Base-by-base conservation (phyloP, 495 filamentous ascomycete species). In the Elaphomyces granulatus region DNA sequence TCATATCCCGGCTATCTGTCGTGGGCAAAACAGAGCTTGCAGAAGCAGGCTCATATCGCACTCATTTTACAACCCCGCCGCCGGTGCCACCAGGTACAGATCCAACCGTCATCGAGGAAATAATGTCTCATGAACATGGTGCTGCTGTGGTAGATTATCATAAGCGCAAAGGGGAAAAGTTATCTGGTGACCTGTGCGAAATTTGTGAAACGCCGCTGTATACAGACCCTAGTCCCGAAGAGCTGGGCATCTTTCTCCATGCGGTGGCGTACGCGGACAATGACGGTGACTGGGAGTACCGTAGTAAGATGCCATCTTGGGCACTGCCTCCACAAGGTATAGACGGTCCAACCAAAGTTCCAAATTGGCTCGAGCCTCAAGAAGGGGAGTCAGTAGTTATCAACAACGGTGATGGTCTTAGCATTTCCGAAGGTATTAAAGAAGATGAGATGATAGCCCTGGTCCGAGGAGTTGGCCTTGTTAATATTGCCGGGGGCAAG, bases 21-120 rank as follows among this genome's bases (percentile, higher is more conserved):
- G 94, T 98, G 84, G 90, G 90, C 32, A 96, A 95, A 54, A 78
- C 84, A 15, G 86, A 96, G 39, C 68, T 85, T 1, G 82, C 88
- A 0, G 82, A 92, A 45, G 84, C 88, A 0, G 77, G 85, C n/a
- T 81, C 82, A 1, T 96, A 95, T 64, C 60, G 61, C 8, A 61
- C 56, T 6, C 64, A 68, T 37, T 41, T 68, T 17, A 68, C 63
- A 14, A 56, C 62, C 2, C 55, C 61, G 3, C 64, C 64, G 3
- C 42, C 57, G 9, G 54, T 68, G 1, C 62, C 64, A 0, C 58
- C 60, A 1, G 55, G 54, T 23, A 68, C 64, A 0, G 55, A 66
- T 32, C 45, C 56, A 0, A 45, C 49, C 19, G 45, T 66, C 23
- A 47, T 66, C 3, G 61, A 64, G 15, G 47, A 61, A 40, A 63